phyloP scores from a whole-genome alignment of 805 yeast species.

The Myxozyma sirexii region DNA sequence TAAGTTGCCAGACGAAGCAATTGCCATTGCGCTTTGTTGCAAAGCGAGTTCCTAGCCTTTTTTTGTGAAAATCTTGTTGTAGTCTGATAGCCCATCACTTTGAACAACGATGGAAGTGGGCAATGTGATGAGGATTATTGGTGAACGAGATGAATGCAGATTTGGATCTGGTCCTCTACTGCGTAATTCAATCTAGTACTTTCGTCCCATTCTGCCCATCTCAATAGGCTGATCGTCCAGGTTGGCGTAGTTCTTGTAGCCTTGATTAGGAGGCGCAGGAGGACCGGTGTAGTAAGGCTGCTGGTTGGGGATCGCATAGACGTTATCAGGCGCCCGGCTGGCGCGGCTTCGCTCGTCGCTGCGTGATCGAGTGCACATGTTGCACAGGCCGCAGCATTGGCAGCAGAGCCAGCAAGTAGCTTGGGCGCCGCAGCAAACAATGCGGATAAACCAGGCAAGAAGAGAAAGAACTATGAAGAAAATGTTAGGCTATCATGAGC shows the following conservation, averaged over 20 bases:
- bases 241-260: slow-evolving; percentile 2
- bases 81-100: too few relatives aligned
- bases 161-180: background rate
- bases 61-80: too few relatives aligned
- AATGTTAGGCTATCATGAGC: background rate
- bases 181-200: background rate
- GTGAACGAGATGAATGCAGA: too few relatives aligned
- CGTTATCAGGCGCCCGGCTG: slow-evolving; percentile 1
- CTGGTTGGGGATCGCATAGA: slow-evolving; percentile 16
- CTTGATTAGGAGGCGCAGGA: slow-evolving; percentile 12
- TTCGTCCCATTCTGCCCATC: slow-evolving; percentile 21
- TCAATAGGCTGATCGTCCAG: slow-evolving; percentile 22
- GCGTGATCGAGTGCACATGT: slow-evolving; percentile 5
- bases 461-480: slow-evolving; percentile 11
- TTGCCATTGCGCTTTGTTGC: too few relatives aligned
- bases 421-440: slow-evolving; percentile 25
- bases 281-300: slow-evolving; percentile 28
- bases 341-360: background rate
- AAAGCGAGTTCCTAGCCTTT: too few relatives aligned
- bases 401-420: slow-evolving; percentile 26
- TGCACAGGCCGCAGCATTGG: slow-evolving; percentile 19
- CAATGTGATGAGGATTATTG: too few relatives aligned
- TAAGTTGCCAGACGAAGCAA: too few relatives aligned
- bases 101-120: too few relatives aligned
- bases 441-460: slow-evolving; percentile 23